Conservation (phyloP, 495 filamentous ascomycete genomes). For the Penicillium mononematosum region DNA sequence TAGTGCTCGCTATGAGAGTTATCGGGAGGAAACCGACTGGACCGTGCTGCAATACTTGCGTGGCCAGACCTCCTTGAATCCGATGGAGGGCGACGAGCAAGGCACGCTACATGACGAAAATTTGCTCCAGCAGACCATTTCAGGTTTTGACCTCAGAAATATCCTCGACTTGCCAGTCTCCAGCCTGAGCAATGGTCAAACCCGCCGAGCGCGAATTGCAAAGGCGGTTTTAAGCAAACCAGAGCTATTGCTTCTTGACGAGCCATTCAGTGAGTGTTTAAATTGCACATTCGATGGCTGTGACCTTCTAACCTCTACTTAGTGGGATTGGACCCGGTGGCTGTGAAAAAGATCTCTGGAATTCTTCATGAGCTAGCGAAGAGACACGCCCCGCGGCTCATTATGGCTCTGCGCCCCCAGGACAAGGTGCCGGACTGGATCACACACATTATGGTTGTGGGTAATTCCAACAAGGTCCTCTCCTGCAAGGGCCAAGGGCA, state of each 20-base stretch:
- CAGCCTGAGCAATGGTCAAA: constrained; percentile 92
- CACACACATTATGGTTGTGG: constrained; percentile 71
- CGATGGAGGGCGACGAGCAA: constrained; percentile 52
- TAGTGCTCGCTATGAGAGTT: constrained; percentile 88
- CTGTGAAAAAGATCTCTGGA: constrained; percentile 63
- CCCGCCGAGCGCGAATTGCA: constrained; percentile 79
- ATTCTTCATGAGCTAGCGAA: constrained; percentile 65
- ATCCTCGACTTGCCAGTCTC: constrained; percentile 77
- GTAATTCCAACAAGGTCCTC: constrained; percentile 56
- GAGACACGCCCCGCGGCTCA: constrained; percentile 62
- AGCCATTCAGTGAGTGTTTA: constrained; percentile 74
- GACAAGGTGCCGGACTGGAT: constrained; percentile 88
- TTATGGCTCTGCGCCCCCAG: constrained; percentile 78
- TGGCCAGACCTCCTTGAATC: constrained; percentile 76
- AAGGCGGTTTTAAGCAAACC: constrained; percentile 76
- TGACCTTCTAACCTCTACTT: constrained; percentile 7
- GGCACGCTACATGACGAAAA: constrained; percentile 40
- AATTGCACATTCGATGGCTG: neutral
- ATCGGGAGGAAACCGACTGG: constrained; percentile 83
- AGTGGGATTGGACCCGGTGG: constrained; percentile 89
- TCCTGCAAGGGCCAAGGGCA: constrained; percentile 34
- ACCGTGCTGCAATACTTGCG: constrained; percentile 74
- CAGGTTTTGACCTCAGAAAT: constrained; percentile 60
- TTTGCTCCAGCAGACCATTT: constrained; percentile 58
- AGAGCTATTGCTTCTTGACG: constrained; percentile 82